Percentiles rank a stretch among this genome's conserved stretches.
phyloP scores from a whole-genome alignment of 176 grass and related monocot genomes.

The Hyparrhenia diplandra region DNA sequence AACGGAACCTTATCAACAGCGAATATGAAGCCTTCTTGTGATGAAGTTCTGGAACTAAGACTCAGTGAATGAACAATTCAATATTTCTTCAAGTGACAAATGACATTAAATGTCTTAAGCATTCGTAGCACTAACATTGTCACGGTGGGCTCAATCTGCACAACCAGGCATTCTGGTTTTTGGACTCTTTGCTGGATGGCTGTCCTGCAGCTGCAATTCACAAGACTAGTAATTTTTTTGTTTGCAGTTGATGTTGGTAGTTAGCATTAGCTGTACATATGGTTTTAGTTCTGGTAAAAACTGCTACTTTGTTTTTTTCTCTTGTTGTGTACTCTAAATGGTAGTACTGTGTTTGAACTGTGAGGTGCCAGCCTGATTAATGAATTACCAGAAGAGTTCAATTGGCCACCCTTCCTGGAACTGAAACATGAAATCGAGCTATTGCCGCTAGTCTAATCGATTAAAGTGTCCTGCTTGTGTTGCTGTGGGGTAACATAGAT shows the following conservation, averaged over 20 bases:
- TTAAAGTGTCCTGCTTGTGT: background rate
- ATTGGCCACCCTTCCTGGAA: background rate
- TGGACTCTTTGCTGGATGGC: no score
- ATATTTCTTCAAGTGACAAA: background rate
- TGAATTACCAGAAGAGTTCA: background rate
- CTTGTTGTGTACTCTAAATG: slow-evolving; percentile 5
- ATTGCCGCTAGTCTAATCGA: background rate
- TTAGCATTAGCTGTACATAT: no score
- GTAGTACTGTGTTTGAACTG: slow-evolving; percentile 14
- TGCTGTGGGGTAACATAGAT: background rate
- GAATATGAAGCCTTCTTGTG: background rate
- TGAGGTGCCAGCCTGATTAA: background rate
- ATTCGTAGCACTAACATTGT: slow-evolving; percentile 6
- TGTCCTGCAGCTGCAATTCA: no score
- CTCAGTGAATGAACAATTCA: background rate
- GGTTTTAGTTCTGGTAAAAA: no score
- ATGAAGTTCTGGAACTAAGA: background rate
- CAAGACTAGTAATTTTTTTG: no score
- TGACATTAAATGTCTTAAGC: background rate
- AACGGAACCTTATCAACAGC: background rate
- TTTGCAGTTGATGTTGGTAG: no score
- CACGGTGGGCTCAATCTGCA: no score
- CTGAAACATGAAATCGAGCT: background rate
- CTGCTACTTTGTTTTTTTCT: background rate
- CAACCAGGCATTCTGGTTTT: no score